These are phyloP conservation scores for Hortiboletus flavorubellus DNA, from an alignment of 768 basidiomycete species.

Conservation along the genomic window DNA sequence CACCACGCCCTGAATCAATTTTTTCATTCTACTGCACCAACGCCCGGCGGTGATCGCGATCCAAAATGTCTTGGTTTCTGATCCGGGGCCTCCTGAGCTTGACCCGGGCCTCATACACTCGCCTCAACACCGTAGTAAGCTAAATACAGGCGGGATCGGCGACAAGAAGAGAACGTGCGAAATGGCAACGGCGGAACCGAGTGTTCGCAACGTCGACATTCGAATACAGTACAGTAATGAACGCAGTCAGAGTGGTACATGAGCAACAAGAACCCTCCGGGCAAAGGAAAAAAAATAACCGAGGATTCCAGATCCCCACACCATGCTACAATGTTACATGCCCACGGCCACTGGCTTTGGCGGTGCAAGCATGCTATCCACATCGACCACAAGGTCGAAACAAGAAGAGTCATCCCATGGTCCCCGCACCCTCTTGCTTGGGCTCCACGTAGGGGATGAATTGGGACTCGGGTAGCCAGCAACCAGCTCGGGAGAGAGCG, in stretches of 20 bases:
- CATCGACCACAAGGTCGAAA: conserved; percentile 41
- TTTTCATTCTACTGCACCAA: neutral
- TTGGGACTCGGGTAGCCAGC: conserved; percentile 5
- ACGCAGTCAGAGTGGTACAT: neutral
- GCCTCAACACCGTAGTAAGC: too few species aligned
- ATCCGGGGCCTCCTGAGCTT: neutral
- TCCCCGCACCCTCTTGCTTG: conserved; percentile 36
- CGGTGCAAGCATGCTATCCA: conserved; percentile 44
- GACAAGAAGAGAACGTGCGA: conserved; percentile 4
- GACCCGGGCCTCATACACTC: neutral
- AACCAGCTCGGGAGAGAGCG: conserved; percentile 21
- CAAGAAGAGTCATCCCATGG: conserved; percentile 59
- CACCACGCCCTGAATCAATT: conserved; percentile 25
- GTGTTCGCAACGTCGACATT: neutral
- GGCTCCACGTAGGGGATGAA: conserved; percentile 18
- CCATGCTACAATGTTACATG: conserved; percentile 3
- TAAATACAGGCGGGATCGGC: too few species aligned
- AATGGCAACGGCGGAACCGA: neutral
- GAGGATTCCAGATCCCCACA: neutral
- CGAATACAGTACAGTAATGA: conserved; percentile 2
- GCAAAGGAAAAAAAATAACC: neutral
- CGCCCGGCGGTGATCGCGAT: conserved; percentile 7
- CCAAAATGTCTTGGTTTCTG: too few species aligned
- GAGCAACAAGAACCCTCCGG: neutral
- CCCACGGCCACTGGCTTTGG: conserved; percentile 42